Evolutionary conservation across 345 rosid genomes (phyloP).

Genomic region (Salix udensis): DNA sequence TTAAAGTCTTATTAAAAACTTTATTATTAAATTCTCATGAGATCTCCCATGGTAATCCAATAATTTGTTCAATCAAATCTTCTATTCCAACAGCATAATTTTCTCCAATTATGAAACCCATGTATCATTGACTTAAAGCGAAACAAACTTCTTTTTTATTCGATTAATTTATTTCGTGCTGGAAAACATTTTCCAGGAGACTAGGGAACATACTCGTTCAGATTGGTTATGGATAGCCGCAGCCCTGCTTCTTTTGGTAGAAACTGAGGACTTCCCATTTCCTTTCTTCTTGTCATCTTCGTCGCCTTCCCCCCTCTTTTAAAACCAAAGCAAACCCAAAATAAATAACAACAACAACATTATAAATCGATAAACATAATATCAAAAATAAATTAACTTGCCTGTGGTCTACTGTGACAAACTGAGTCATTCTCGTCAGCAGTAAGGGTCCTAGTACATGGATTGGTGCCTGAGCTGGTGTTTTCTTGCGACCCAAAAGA

Average conservation of each 20-base stretch:
- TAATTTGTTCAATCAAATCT: neutral
- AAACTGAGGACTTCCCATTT: constrained; percentile 55
- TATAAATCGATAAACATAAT: neutral
- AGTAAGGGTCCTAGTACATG: constrained; percentile 29
- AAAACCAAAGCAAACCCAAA: neutral
- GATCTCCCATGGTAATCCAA: neutral
- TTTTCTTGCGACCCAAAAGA: constrained; percentile 54
- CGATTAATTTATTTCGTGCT: neutral
- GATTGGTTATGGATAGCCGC: constrained; percentile 97
- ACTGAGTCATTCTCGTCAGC: constrained; percentile 71
- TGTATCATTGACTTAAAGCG: neutral
- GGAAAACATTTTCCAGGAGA: neutral
- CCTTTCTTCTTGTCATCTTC: constrained; percentile 43
- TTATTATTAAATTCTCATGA: no score
- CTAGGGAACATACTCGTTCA: constrained; percentile 61
- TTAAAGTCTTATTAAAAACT: no score
- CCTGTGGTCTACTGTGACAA: constrained; percentile 60
- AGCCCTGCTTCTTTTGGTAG: constrained; percentile 81
- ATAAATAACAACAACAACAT: neutral
- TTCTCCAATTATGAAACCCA: neutral
- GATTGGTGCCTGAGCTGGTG: constrained; percentile 36
- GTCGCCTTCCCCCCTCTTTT: constrained; percentile 36
- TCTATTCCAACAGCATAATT: neutral
- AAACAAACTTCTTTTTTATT: neutral
- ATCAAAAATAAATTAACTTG: constrained; percentile 1